These are phyloP conservation scores for Fragosphaeria purpurea DNA, from an alignment of 2,329 filamentous ascomycete species.

Conservation along the genomic window DNA sequence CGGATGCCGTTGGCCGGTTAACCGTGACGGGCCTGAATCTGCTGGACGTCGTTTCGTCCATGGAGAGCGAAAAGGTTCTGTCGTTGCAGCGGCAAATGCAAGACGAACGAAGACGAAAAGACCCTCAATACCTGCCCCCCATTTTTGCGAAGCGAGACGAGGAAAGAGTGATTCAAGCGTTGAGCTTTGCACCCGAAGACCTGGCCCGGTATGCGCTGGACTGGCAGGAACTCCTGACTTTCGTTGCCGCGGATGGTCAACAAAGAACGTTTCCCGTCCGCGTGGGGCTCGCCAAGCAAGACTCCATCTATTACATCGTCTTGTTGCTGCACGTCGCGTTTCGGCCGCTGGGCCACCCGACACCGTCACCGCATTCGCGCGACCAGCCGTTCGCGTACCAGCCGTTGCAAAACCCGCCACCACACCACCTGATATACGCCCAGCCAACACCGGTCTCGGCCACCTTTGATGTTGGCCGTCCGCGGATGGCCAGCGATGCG, in stretches of 20 bases:
- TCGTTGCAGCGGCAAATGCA: conserved; percentile 42
- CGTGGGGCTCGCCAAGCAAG: conserved; percentile 48
- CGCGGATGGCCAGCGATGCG: conserved; percentile 25
- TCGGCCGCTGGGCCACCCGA: conserved; percentile 31
- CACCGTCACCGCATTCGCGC: conserved; percentile 33
- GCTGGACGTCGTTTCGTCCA: conserved; percentile 40
- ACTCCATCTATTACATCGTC: conserved; percentile 54
- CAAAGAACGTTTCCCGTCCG: conserved; percentile 39
- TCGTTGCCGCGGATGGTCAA: conserved; percentile 42
- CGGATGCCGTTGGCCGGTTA: conserved; percentile 42
- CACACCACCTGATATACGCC: conserved; percentile 23
- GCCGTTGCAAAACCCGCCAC: conserved; percentile 24
- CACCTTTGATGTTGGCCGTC: conserved; percentile 36
- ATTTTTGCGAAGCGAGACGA: conserved; percentile 48
- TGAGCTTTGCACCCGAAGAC: conserved; percentile 45
- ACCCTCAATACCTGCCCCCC: conserved; percentile 54
- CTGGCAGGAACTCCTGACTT: conserved; percentile 45
- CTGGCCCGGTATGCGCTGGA: conserved; percentile 41
- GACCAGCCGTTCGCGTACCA: conserved; percentile 34
- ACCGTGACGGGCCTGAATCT: conserved; percentile 40
- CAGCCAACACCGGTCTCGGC: conserved; percentile 37
- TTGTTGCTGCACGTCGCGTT: conserved; percentile 31
- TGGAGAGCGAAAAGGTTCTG: conserved; percentile 43
- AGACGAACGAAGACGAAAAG: conserved; percentile 46
- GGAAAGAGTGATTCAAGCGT: conserved; percentile 42